A percentile compares a stretch with the other conserved stretches of the same genome.
Evolutionary conservation across 2,329 filamentous ascomycete species (phyloP).

Genomic region (Chaetomium sp.): DNA sequence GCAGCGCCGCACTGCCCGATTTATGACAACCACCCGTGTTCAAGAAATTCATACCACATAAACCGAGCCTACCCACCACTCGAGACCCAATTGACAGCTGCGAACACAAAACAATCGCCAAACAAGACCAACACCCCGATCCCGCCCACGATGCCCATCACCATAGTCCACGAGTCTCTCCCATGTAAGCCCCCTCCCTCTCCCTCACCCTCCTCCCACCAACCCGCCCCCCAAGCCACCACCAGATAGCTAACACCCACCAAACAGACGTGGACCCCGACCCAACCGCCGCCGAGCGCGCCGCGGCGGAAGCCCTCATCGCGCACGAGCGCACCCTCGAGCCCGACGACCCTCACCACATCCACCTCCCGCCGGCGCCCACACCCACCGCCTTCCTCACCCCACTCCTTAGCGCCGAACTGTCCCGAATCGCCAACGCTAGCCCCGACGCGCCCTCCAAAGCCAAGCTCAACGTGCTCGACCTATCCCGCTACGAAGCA

Average conservation of each 20-base stretch:
- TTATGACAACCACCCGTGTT: neutral
- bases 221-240: neutral
- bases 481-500: conserved; percentile 81
- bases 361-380: conserved; percentile 59
- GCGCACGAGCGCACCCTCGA: conserved; percentile 59
- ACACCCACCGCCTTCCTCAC: conserved; percentile 61
- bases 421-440: conserved; percentile 61
- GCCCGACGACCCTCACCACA: conserved; percentile 52
- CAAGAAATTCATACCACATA: neutral
- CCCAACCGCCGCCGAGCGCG: conserved; percentile 64
- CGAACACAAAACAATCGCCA: neutral
- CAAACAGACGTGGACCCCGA: conserved; percentile 76
- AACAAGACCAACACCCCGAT: neutral
- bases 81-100: neutral
- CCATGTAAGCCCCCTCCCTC: conserved; percentile 62
- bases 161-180: conserved; percentile 74
- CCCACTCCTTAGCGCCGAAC: conserved; percentile 66
- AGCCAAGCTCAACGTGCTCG: conserved; percentile 62
- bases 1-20: neutral
- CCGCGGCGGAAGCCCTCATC: conserved; percentile 70
- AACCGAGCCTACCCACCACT: neutral
- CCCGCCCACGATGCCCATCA: conserved; percentile 61
- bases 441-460: conserved; percentile 26
- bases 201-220: conserved; percentile 20
- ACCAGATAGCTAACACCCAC: conserved; percentile 26